A percentile compares a stretch with the other conserved stretches of the same genome.
Evolutionary conservation across 768 basidiomycete genomes (phyloP).

Genomic region (Lentinula edodes): DNA sequence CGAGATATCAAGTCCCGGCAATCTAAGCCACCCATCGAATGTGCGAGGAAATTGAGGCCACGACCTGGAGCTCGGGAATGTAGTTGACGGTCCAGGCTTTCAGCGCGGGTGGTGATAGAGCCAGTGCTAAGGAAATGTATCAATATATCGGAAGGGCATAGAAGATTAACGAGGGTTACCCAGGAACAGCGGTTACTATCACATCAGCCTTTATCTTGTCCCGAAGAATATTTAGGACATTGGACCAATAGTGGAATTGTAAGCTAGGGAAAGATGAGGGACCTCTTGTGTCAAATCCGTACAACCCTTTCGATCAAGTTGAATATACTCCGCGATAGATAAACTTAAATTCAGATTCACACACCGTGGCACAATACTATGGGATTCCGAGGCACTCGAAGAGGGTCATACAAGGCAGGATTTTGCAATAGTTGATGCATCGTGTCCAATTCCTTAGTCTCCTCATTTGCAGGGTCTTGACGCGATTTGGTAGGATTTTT

Average conservation of each 20-base stretch:
- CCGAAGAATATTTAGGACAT: slow-evolving; percentile 75
- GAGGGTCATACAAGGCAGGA: slow-evolving; percentile 73
- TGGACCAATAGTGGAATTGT: slow-evolving; percentile 92
- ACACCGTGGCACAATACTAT: slow-evolving; percentile 95
- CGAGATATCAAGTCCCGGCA: slow-evolving; percentile 89
- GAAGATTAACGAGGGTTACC: slow-evolving; percentile 41
- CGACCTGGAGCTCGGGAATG: slow-evolving; percentile 60
- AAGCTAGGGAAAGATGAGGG: slow-evolving; percentile 78
- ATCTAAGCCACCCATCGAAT: slow-evolving; percentile 98
- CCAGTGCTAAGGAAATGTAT: slow-evolving; percentile 61
- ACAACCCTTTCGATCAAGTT: slow-evolving; percentile 53
- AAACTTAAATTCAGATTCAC: slow-evolving; percentile 17
- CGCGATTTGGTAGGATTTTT: slow-evolving; percentile 9
- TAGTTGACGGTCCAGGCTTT: slow-evolving; percentile 69
- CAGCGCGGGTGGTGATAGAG: slow-evolving; percentile 77
- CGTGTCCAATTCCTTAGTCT: slow-evolving; percentile 27
- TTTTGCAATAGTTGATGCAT: slow-evolving; percentile 71
- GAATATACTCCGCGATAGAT: slow-evolving; percentile 6
- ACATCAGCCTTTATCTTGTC: slow-evolving; percentile 87
- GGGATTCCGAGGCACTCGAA: slow-evolving; percentile 78
- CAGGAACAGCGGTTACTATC: slow-evolving; percentile 92
- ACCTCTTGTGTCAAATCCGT: slow-evolving; percentile 91
- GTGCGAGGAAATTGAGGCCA: slow-evolving; percentile 89
- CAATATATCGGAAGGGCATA: neutral
- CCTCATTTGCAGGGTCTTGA: slow-evolving; percentile 9